Base-by-base conservation (phyloP, 208 protist species). In the Leishmania turanica region DNA sequence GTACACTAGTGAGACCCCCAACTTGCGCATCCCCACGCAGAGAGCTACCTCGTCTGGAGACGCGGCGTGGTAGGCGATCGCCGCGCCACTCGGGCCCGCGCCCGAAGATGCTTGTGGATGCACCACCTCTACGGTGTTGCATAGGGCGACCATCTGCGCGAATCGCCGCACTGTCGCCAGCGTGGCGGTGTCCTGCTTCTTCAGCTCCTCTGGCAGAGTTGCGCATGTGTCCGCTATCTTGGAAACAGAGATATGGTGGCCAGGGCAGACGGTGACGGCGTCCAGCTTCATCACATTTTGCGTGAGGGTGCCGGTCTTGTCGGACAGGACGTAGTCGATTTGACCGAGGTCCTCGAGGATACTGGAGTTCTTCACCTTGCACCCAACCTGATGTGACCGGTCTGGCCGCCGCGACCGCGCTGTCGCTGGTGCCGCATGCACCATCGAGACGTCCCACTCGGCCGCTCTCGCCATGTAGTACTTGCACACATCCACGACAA, bases 231-330 rank as follows among this genome's bases (percentile, higher is more conserved):
- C 69, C 8, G 71, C 45, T 24, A 85, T 65, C 53, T 69, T 58
- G 37, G 80, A 77, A 60, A 88, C 27, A 19, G 60, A 31, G 58
- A 89, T n/a, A 66, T 86, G 75, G 68, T 77, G 72, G 45, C 81
- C 76, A 31, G 89, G 87, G 60, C 64, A 68, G 11, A 93, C 69
- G 13, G 89, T 88, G 34, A 97, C 84, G 64, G 87, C 86, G 31
- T 91, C 77, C 60, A 99, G 88, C 69, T 92, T 82, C 98, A 99
- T 99, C 47, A 97, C 86, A 77, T 99, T 99, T 78, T 99, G 88
- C 60, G 98, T 99, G 66, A 99, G 84, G 24, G 98, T 99, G 42
- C 98, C 98, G 1, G 98, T 99, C 82, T 99, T 99, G 86, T 99
- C 98, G 17, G 95, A 96, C 3, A 99, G 88, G 7, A 99, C 84